Base-by-base conservation (phyloP, 148 eudicot genomes). In the Rhododendron ovatum region DNA sequence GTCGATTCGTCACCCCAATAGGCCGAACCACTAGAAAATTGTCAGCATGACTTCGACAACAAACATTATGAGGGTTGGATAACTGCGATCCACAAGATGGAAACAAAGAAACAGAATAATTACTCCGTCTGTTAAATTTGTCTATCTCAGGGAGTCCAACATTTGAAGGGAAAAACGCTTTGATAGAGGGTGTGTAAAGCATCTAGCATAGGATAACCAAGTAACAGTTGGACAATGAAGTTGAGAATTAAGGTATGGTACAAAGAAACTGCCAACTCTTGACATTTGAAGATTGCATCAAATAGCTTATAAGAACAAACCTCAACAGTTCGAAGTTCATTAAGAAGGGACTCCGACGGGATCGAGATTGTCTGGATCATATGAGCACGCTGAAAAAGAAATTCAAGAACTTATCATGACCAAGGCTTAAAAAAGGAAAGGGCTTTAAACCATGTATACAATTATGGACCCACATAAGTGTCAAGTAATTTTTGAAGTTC, bases 311-410 rank as follows among this genome's bases (percentile, higher is more conserved):
- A 48, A 78, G 80, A 80, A 84, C 94, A 78, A 85, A 96, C 99
- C 99, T 96, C 98, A 57, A 96, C 98, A 67, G 87, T 91, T 43
- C 86, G 96, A 74, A 96, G 93, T 89, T 96, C 98, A 86, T 94
- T 96, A 15, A 96, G 95, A 85, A 96, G 96, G 84, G 99, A 96
- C 90, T 95, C 98, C 55, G 99, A 96, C 65, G 99, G 99, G 86
- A 91, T 87, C 47, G 99, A 92, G 84, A 96, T 95, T 26, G 99
- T 96, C 88, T 88, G 94, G 84, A 85, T 83, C 77, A 96, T 94
- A 93, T 96, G 99, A 73, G 92, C 86, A 5, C 99, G 98, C 99
- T 96, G 96, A 47, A 89, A 91, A 14, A 86, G 30, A 84, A 78
- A 82, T 84, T 33, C 22, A 85, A 51, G 84, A 82, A 57, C 84